Evolutionary conservation across 1,139 yeast genomes (phyloP).

Genomic region (Blastobotrys apis): DNA sequence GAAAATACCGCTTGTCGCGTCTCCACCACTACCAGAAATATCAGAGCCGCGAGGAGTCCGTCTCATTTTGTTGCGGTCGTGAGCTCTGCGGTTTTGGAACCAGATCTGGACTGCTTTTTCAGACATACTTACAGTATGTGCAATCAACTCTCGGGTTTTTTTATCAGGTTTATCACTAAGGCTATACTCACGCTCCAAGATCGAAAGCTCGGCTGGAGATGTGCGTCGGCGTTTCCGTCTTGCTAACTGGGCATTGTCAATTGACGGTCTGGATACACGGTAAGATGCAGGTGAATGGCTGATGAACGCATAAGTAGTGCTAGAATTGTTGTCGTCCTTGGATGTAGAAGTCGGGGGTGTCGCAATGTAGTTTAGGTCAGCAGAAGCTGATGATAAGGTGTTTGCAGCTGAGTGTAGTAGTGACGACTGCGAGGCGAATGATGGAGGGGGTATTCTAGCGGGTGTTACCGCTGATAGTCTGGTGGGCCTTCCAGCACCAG

Average conservation of each 20-base stretch:
- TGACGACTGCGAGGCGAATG: too few relatives aligned
- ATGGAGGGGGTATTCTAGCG: too few relatives aligned
- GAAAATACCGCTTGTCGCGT: too few relatives aligned
- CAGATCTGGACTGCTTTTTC: slow-evolving; percentile 96
- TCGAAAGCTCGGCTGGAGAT: slow-evolving; percentile 75
- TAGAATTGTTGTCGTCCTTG: neutral
- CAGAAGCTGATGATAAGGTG: neutral
- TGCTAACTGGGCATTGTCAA: slow-evolving; percentile 85
- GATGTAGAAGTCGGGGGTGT: slow-evolving; percentile 1
- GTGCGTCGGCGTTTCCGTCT: slow-evolving; percentile 94
- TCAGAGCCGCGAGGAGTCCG: too few relatives aligned
- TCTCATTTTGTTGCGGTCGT: neutral
- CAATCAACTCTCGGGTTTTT: slow-evolving; percentile 68
- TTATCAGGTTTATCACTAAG: slow-evolving; percentile 78
- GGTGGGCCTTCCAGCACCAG: too few relatives aligned
- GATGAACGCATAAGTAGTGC: slow-evolving; percentile 60
- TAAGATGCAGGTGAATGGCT: slow-evolving; percentile 78
- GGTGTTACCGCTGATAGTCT: too few relatives aligned
- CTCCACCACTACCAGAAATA: too few relatives aligned
- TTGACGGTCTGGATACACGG: slow-evolving; percentile 76
- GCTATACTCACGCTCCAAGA: slow-evolving; percentile 73
- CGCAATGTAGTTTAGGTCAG: neutral
- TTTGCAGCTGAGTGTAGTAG: neutral
- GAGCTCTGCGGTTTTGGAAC: slow-evolving; percentile 67
- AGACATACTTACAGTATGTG: slow-evolving; percentile 79